Conservation (phyloP, 2,329 filamentous ascomycete species). For the Colletotrichum sp. region DNA sequence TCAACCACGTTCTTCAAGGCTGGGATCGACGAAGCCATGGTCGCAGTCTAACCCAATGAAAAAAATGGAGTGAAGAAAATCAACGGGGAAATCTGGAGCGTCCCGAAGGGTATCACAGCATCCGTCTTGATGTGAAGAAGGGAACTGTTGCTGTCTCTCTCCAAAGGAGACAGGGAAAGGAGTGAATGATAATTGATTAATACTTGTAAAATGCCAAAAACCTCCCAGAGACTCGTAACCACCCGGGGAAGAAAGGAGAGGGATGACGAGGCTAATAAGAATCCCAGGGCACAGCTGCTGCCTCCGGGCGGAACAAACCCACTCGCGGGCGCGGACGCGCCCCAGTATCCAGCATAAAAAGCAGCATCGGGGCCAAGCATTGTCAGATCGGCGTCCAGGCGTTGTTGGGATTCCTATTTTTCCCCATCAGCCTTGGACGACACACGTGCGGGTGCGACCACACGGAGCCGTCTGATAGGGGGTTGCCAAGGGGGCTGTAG, state of each 20-base stretch:
- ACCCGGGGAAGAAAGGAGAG: neutral
- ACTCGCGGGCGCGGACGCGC: neutral
- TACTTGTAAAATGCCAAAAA: neutral
- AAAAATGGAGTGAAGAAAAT: neutral
- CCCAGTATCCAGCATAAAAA: neutral
- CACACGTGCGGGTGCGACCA: neutral
- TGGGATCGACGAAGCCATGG: conserved; percentile 12
- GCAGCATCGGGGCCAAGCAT: neutral
- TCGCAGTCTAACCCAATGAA: neutral
- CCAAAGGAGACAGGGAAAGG: neutral
- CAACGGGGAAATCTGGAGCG: neutral
- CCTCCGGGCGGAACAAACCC: conserved; percentile 8
- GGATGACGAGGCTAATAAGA: conserved; percentile 7
- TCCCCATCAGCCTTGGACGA: conserved; percentile 4
- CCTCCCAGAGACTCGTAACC: neutral
- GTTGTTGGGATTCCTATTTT: neutral
- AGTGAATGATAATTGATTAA: neutral
- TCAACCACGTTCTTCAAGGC: conserved; percentile 17
- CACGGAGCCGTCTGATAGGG: conserved; percentile 13
- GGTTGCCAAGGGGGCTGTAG: neutral
- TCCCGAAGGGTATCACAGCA: neutral
- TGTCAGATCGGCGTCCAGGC: conserved; percentile 9
- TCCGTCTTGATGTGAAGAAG: neutral
- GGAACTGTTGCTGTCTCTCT: neutral
- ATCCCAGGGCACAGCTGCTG: neutral